phyloP scores from a whole-genome alignment of 2,329 filamentous ascomycete species.

The Davidsoniella eucalypti region DNA sequence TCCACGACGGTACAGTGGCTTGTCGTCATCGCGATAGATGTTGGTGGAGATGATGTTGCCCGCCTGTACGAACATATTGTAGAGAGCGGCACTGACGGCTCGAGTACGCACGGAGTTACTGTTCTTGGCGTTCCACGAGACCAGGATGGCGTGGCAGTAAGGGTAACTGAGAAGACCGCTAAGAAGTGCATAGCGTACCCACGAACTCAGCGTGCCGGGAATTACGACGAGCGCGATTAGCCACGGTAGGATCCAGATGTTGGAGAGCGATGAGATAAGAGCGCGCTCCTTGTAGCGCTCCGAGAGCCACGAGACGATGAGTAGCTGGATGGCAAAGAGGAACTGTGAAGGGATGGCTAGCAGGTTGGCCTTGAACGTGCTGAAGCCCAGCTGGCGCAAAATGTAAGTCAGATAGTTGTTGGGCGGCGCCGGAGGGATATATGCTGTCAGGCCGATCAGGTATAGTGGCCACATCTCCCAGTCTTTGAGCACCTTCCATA shows the following conservation, averaged over 20 bases:
- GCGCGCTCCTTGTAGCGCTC: conserved; percentile 28
- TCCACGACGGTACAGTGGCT: conserved; percentile 33
- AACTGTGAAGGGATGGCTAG: conserved; percentile 29
- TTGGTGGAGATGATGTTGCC: conserved; percentile 28
- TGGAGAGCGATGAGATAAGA: conserved; percentile 28
- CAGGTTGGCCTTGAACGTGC: conserved; percentile 29
- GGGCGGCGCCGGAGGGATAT: conserved; percentile 27
- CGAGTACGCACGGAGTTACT: conserved; percentile 32
- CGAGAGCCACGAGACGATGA: conserved; percentile 30
- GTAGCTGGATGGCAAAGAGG: conserved; percentile 28
- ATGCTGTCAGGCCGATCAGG: conserved; percentile 32
- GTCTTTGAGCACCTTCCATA: conserved; percentile 37
- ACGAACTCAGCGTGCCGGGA: conserved; percentile 22
- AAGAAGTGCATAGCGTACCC: conserved; percentile 26
- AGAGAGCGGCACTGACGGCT: conserved; percentile 30
- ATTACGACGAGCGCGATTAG: conserved; percentile 28
- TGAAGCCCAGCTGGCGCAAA: conserved; percentile 26
- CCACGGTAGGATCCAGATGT: conserved; percentile 35
- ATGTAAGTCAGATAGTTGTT: conserved; percentile 30
- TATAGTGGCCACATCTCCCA: conserved; percentile 46
- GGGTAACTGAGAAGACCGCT: conserved; percentile 29
- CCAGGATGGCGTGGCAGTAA: conserved; percentile 31
- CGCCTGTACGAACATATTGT: conserved; percentile 32
- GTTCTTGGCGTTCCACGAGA: conserved; percentile 31
- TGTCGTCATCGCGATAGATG: conserved; percentile 39